Base-by-base conservation (phyloP, 441 rosid genomes). In the Capsella rubella region DNA sequence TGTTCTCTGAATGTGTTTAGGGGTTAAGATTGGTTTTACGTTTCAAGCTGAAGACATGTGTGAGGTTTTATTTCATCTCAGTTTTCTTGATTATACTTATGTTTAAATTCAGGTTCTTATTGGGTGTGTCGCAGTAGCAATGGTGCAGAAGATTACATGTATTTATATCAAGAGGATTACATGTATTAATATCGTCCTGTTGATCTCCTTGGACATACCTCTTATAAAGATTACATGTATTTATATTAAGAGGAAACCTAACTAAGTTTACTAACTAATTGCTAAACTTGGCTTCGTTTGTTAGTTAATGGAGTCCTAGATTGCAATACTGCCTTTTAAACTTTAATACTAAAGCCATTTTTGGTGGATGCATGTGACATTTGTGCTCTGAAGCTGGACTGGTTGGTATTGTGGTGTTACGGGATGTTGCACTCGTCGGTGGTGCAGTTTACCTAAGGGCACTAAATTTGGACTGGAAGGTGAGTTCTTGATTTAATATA, bases 391-490 rank as follows among this genome's bases (percentile, higher is more conserved):
- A 80, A 92, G 97, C 96, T 77, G 99, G 85, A 55, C 92, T 92
- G 76, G 99, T 90, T 57, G 99, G 89, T 68, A 69, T 92, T 51
- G 84, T 95, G 53, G 75, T 95, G 58, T 70, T 86, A 54, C 86
- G 97, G 72, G 99, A 95, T 76, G 84, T 81, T 61, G 83, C 81
- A 66, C 95, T 95, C 13, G 85, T 95, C 25, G 85, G 94, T 65
- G 95, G 97, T 59, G 94, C 97, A 3, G 69, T 90, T 61, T 92
- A 86, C 75, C 82, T 80, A 71, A 89, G 97, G 83, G 96, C 95
- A 64, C 37, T 81, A 14, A 84, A 84, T 81, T 82, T 95, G 69
- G 82, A 81, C 62, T 89, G 97, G 96, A 84, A 87, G 92, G 97
- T 92, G 77, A 83, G 70, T 16, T 65, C 61, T 32, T 66, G 5